These are phyloP conservation scores for Backusella psychrophila DNA, from an alignment of 192 early-diverging fungal genomes.

Conservation along the genomic window DNA sequence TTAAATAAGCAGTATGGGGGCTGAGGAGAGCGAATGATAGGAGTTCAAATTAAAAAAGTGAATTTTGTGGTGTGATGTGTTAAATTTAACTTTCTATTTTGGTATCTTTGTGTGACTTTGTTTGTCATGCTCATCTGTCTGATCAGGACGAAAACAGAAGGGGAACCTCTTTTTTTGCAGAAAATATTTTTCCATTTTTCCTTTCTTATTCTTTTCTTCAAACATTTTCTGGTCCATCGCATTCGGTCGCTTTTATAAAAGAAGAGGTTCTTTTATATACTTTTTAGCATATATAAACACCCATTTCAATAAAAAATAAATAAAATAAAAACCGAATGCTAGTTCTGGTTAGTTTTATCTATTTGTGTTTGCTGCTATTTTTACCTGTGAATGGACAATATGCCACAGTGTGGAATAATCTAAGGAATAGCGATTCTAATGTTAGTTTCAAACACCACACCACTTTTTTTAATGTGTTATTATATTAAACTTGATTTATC, in stretches of 20 bases:
- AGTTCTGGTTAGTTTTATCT: slow-evolving; percentile 8
- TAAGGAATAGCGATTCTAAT: background rate
- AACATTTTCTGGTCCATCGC: background rate
- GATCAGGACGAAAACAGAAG: background rate
- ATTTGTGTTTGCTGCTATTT: slow-evolving; percentile 8
- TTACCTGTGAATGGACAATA: background rate
- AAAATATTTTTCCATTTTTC: background rate
- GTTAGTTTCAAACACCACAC: background rate
- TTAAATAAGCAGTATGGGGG: background rate
- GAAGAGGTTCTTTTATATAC: background rate
- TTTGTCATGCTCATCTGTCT: background rate
- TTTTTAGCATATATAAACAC: background rate
- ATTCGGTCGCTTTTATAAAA: background rate
- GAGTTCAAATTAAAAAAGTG: background rate
- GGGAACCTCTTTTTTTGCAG: background rate
- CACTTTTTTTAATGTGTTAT: background rate
- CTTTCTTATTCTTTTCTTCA: background rate
- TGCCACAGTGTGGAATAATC: background rate
- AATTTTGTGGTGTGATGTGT: background rate
- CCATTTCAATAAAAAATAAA: background rate
- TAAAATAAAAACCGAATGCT: background rate
- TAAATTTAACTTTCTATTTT: background rate
- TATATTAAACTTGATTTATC: background rate
- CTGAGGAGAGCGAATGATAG: background rate
- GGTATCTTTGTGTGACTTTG: background rate